A percentile compares a stretch with the other conserved stretches of the same genome.
Conservation (phyloP, 2,329 filamentous ascomycete species). For the Daldinia sp. region DNA sequence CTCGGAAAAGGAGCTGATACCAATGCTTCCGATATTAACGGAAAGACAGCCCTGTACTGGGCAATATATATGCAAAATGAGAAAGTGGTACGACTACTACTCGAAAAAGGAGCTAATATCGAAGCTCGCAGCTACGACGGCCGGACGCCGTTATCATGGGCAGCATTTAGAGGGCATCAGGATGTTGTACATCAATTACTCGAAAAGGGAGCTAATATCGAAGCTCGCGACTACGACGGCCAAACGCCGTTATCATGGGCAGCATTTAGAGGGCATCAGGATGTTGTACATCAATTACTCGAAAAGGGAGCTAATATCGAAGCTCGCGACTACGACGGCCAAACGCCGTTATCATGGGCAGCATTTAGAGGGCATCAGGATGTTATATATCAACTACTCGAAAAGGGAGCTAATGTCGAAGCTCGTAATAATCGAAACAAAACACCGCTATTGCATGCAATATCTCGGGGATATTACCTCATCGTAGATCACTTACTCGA, state of each 20-base stretch:
- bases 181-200: neutral
- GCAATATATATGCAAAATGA: neutral
- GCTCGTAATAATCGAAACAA: too few relatives aligned
- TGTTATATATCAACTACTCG: neutral
- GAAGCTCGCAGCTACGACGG: neutral
- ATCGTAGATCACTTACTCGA: too few relatives aligned
- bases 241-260: conserved; percentile 4
- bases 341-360: neutral
- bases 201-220: neutral
- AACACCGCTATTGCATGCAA: too few relatives aligned
- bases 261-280: neutral
- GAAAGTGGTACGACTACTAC: neutral
- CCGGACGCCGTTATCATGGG: neutral
- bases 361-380: neutral
- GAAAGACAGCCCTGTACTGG: conserved; percentile 2
- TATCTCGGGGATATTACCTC: too few relatives aligned
- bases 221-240: neutral
- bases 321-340: neutral
- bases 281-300: neutral
- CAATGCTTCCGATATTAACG: neutral
- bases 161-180: neutral
- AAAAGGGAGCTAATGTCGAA: neutral
- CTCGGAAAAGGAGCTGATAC: conserved; percentile 15
- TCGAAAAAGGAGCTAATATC: neutral
- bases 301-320: neutral